These are phyloP conservation scores for Pythium periplocum DNA, from an alignment of 352 stramenopile species.

Conservation along the genomic window DNA sequence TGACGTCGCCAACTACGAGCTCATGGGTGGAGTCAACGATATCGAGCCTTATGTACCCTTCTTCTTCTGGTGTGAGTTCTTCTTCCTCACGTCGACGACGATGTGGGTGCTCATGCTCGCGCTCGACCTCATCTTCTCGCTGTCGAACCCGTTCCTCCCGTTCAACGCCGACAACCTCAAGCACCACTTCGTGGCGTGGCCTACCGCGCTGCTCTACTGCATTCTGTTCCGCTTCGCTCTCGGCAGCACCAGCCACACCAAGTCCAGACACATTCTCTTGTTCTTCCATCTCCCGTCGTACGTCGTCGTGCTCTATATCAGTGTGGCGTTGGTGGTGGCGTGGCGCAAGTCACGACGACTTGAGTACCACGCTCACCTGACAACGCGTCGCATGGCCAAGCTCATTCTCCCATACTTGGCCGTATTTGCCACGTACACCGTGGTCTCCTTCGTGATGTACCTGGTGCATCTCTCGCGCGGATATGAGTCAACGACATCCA, in stretches of 20 bases:
- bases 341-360: constrained; percentile 69
- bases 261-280: constrained; percentile 47
- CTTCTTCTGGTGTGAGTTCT: constrained; percentile 84
- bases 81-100: constrained; percentile 72
- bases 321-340: constrained; percentile 42
- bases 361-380: constrained; percentile 70
- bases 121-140: constrained; percentile 81
- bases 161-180: constrained; percentile 85
- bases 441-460: constrained; percentile 48
- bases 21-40: constrained; percentile 19
- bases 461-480: constrained; percentile 29
- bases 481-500: constrained; percentile 34
- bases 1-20: constrained; percentile 53
- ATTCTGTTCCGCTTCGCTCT: constrained; percentile 65
- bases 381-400: constrained; percentile 78
- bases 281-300: constrained; percentile 69
- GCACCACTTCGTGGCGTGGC: constrained; percentile 81
- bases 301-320: constrained; percentile 66
- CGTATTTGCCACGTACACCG: constrained; percentile 52
- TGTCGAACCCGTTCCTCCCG: constrained; percentile 82
- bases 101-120: constrained; percentile 86
- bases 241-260: constrained; percentile 15
- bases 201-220: constrained; percentile 57
- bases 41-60: constrained; percentile 53
- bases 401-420: constrained; percentile 75